Evolutionary conservation across 2,329 filamentous ascomycete species (phyloP), one percentile per base, ranked within the genome.

Genomic region (Talaromyces sp.): DNA sequence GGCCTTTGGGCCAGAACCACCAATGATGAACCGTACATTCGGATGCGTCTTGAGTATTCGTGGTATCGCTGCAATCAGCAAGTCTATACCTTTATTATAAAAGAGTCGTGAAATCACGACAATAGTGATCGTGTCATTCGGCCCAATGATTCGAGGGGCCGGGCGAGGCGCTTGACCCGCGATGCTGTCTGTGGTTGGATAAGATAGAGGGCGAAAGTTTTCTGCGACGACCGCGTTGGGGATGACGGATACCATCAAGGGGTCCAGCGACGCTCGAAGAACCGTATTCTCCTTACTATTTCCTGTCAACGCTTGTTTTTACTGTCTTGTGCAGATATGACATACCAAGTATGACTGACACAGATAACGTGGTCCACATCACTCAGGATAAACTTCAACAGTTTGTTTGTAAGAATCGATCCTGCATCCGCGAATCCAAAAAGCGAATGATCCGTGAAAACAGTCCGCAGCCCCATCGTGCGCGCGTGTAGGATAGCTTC

Each of bases 301-400:
- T 18, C 0, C 37, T 31, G 57, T 63, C 25, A 54, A 18, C 1
- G 1, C 5, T 39, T 39, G 54, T 28, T 2, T 23, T n/a, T 11
- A n/a, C 5, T n/a, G 12, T 12, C 8, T 40, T 0, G 5, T 2
- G 14, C 1, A 23, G 23, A 2, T 2, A 11, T 14, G 7, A 58
- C 48, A 66, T 80, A 95, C 92, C 93, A 97, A 42, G 95, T 99
- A 81, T 99, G 93, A 77, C 92, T 97, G 70, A 99, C 95, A 72
- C 95, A 99, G 54, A 99, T 96, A 65, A 96, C 93, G 82, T 99
- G 95, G 72, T 98, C 95, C 14, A 99, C 93, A 73, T 99, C 95
- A 74, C 93, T 98, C 67, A 99, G 76, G 0, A 87, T 93, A 72
- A 99, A 99, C 75, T 99, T 99, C 62, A 99, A 83, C 42, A 99